A percentile compares a stretch with the other conserved stretches of the same genome.
phyloP scores from a whole-genome alignment of 768 basidiomycete genomes.

The Collybia mongolica region DNA sequence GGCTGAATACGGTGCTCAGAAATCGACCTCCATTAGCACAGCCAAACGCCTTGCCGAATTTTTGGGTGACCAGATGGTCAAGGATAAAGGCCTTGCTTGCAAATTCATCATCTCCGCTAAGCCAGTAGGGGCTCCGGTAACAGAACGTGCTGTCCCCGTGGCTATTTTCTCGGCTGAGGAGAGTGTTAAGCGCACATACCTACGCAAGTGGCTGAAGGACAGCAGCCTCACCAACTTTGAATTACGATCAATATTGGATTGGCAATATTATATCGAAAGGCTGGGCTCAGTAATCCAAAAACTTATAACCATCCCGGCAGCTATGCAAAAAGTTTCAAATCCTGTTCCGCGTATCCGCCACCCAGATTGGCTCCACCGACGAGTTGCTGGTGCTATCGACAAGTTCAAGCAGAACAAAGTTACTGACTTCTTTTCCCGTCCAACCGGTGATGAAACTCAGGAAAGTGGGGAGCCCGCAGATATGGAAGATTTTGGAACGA shows the following conservation, averaged over 20 bases:
- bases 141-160: conserved; percentile 93
- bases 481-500: conserved; percentile 59
- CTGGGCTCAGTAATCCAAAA: conserved; percentile 98
- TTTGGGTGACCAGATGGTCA: conserved; percentile 97
- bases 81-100: conserved; percentile 98
- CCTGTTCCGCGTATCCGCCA: conserved; percentile 95
- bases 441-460: conserved; percentile 26
- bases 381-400: conserved; percentile 87
- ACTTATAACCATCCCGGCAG: conserved; percentile 97
- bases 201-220: conserved; percentile 97
- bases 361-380: conserved; percentile 94
- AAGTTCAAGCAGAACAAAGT: conserved; percentile 99
- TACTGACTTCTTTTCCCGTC: conserved; percentile 84
- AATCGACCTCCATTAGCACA: conserved; percentile 97
- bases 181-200: conserved; percentile 81
- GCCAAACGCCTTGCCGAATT: conserved; percentile 95
- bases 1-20: conserved; percentile 94
- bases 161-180: conserved; percentile 98
- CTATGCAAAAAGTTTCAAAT: conserved; percentile 95
- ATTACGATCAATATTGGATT: conserved; percentile 91
- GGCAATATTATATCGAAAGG: conserved; percentile 98
- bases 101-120: conserved; percentile 98
- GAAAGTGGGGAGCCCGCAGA: conserved; percentile 39
- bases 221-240: conserved; percentile 86
- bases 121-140: conserved; percentile 91